phyloP scores from a whole-genome alignment of 2,329 filamentous ascomycete species.

The Colletotrichum spinosum region DNA sequence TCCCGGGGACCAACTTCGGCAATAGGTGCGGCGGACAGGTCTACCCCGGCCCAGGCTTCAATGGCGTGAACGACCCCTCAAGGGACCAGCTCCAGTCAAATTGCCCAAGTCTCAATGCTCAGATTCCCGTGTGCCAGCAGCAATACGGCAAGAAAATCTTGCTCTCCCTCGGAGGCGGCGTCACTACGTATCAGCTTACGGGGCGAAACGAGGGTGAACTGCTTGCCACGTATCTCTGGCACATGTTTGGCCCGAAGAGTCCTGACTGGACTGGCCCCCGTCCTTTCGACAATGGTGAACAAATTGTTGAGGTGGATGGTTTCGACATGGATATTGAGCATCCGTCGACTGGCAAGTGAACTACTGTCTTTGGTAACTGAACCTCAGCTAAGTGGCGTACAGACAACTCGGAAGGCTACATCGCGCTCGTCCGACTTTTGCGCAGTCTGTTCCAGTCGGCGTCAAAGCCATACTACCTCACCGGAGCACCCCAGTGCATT shows the following conservation, averaged over 20 bases:
- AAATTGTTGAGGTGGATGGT: slow-evolving; percentile 46
- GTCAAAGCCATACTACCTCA: slow-evolving; percentile 54
- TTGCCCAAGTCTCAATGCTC: slow-evolving; percentile 50
- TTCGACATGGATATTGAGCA: slow-evolving; percentile 49
- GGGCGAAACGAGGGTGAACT: slow-evolving; percentile 49
- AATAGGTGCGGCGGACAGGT: slow-evolving; percentile 51
- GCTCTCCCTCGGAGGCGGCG: slow-evolving; percentile 54
- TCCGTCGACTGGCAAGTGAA: slow-evolving; percentile 38
- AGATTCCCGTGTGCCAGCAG: slow-evolving; percentile 53
- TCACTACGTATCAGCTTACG: slow-evolving; percentile 49
- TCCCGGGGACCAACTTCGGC: slow-evolving; percentile 54
- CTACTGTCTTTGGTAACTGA: no score
- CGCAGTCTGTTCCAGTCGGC: slow-evolving; percentile 41
- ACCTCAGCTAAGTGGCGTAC: not conserved
- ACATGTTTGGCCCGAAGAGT: slow-evolving; percentile 53
- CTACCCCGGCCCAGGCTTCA: slow-evolving; percentile 48
- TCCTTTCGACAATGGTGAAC: slow-evolving; percentile 35
- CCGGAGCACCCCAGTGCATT: slow-evolving; percentile 59
- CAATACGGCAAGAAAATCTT: slow-evolving; percentile 53
- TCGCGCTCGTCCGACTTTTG: slow-evolving; percentile 42
- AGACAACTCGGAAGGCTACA: slow-evolving; percentile 46
- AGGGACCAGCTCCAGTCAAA: slow-evolving; percentile 47
- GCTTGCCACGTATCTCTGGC: slow-evolving; percentile 52
- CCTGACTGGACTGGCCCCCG: slow-evolving; percentile 44
- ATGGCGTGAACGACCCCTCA: slow-evolving; percentile 44